phyloP scores from a whole-genome alignment of 768 basidiomycete species.

The Lentinula sp. region DNA sequence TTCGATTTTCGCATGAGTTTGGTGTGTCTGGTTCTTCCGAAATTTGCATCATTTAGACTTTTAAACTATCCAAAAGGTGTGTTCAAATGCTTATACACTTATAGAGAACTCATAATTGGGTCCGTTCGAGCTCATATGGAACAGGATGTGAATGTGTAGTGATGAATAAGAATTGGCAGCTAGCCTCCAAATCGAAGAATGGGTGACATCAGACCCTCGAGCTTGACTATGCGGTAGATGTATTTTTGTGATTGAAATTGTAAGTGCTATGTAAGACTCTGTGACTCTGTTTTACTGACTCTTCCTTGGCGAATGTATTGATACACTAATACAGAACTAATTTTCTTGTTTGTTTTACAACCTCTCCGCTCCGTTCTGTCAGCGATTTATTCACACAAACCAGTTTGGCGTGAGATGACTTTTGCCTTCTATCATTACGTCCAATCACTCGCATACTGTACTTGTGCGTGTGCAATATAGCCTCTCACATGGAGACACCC shows the following conservation, averaged over 20 bases:
- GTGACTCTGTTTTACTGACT: background rate
- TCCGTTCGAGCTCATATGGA: background rate
- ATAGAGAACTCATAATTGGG: background rate
- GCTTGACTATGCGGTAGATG: background rate
- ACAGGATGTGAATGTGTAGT: background rate
- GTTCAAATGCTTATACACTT: background rate
- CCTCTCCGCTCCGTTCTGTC: constrained; percentile 33
- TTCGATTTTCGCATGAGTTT: too few relatives aligned
- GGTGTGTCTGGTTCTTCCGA: too few relatives aligned
- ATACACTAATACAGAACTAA: constrained; percentile 15
- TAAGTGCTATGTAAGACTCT: background rate
- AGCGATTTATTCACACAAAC: constrained; percentile 28
- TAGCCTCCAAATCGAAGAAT: background rate
- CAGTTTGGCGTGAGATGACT: constrained; percentile 30
- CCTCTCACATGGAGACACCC: constrained; percentile 41
- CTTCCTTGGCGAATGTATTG: constrained; percentile 16
- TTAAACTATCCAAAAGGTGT: background rate
- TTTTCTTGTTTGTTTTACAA: constrained; percentile 23
- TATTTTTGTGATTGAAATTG: background rate
- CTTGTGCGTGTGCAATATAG: constrained; percentile 34
- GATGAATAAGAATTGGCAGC: background rate
- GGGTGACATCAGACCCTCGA: background rate
- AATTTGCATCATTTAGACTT: background rate
- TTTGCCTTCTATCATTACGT: constrained; percentile 29
- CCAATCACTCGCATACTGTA: constrained; percentile 16